Conservation (phyloP, 2,329 filamentous ascomycete species). For the Xylariomycetidae sp. region DNA sequence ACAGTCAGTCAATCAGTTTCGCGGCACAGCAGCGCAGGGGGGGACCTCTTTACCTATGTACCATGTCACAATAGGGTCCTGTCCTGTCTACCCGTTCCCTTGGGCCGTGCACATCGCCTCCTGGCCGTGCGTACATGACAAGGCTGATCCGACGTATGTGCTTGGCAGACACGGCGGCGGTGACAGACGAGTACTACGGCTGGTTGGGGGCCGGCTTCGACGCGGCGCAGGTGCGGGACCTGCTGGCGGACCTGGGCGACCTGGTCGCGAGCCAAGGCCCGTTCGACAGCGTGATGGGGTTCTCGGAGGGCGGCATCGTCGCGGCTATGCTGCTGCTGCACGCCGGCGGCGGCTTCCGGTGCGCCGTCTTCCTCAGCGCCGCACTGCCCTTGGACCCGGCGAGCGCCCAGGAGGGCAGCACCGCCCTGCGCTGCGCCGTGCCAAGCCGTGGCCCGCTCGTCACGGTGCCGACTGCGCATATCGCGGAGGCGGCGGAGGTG, state of each 20-base stretch:
- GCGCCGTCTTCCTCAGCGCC: conserved; percentile 27
- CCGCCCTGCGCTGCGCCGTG: conserved; percentile 20
- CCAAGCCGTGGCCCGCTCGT: conserved; percentile 18
- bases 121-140: no score
- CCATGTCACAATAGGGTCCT: no score
- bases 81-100: no score
- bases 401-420: conserved; percentile 14
- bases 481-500: conserved; percentile 15
- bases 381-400: conserved; percentile 23
- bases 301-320: conserved; percentile 25
- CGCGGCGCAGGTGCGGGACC: conserved; percentile 16
- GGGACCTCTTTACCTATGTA: no score
- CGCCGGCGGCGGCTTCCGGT: conserved; percentile 22
- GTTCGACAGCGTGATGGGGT: conserved; percentile 26
- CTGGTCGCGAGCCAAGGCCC: conserved; percentile 19
- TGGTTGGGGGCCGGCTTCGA: conserved; percentile 16
- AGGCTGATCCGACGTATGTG: no score
- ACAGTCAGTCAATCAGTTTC: no score
- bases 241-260: conserved; percentile 18
- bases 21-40: no score
- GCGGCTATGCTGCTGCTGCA: conserved; percentile 26
- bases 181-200: conserved; percentile 18
- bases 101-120: no score
- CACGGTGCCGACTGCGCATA: conserved; percentile 23
- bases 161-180: conserved; percentile 17